Evolutionary conservation across 176 grass and related monocot species (phyloP), one percentile per base, ranked within the genome.

Genomic region (Tillandsia fasciculata): DNA sequence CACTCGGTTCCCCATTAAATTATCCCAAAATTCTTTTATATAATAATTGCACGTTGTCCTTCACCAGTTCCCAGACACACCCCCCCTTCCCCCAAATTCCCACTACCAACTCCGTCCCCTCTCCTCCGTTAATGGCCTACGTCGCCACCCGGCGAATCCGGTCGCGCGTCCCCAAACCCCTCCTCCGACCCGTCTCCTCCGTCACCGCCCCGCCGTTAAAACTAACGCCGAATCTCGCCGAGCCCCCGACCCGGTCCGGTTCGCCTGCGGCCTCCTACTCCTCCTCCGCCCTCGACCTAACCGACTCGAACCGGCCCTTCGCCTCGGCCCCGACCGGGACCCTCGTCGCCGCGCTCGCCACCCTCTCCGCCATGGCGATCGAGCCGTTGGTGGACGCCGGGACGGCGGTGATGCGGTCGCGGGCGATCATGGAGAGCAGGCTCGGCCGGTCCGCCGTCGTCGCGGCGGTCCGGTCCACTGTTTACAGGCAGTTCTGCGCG

Each of bases 401-500:
- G 10, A 69, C 80, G 9, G 66, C 77, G 2, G 70, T 81, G 33
- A 80, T 97, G 65, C 77, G 76, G 11, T 87, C 79, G 3, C 70
- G 65, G 42, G 76, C 70, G 1, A 71, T 92, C 50, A 80, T 80
- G 15, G 89, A 78, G 11, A 84, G 65, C 53, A 50, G 18, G 0
- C 9, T 79, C 1, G 63, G 77, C 48, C 24, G 65, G 8, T 74
- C 77, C 13, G 14, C 70, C 0, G 78, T 85, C 0, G 23, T 72
- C 3, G 76, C 72, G 33, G 89, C 89, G 3, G 74, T 85, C 2
- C 51, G 83, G 58, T 81, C 81, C n/a, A 97, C 89, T 1, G 81
- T 90, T 8, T 86, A 81, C 73, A 64, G 22, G 58, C 86, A 87
- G 66, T 92, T 97, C 80, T 89, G 83, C 68, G 93, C 89, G 1